These are phyloP conservation scores for Eryngium alpinum DNA, from an alignment of 140 eudicot species.

Conservation along the genomic window DNA sequence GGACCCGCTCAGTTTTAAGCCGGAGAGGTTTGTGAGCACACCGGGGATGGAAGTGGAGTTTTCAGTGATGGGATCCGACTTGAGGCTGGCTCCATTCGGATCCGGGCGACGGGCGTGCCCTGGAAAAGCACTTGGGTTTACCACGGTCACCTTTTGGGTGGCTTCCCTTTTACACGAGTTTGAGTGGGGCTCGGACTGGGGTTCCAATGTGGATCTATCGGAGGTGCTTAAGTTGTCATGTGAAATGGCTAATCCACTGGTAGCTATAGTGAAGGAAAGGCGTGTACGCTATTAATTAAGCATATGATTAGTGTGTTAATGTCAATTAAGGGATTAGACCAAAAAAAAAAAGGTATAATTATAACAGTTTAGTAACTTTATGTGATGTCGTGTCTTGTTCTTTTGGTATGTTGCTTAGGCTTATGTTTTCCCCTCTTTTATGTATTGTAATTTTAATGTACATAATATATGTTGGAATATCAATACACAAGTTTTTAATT, in stretches of 20 bases:
- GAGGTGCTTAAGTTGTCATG: constrained; percentile 69
- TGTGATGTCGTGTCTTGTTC: too few species aligned
- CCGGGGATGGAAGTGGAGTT: constrained; percentile 23
- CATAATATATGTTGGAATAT: too few species aligned
- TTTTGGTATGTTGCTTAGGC: too few species aligned
- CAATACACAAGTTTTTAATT: too few species aligned
- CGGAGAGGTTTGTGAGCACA: constrained; percentile 48
- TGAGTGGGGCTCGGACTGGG: constrained; percentile 27
- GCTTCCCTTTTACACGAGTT: constrained; percentile 67
- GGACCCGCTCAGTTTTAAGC: constrained; percentile 56
- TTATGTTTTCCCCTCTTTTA: too few species aligned
- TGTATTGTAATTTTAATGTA: too few species aligned
- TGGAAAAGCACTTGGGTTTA: constrained; percentile 59
- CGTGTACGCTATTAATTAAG: constrained; percentile 3
- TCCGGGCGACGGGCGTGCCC: constrained; percentile 85
- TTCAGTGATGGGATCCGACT: constrained; percentile 74
- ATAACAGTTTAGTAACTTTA: too few species aligned
- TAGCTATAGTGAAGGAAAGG: constrained; percentile 45
- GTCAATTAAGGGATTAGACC: neutral
- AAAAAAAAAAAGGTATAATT: too few species aligned
- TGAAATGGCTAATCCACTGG: constrained; percentile 79
- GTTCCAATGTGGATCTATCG: constrained; percentile 46
- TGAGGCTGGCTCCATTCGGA: constrained; percentile 89
- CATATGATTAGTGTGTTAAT: neutral
- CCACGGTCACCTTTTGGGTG: constrained; percentile 77